phyloP scores from a whole-genome alignment of 176 grass and related monocot species.

The Aegilops sharonensis region DNA sequence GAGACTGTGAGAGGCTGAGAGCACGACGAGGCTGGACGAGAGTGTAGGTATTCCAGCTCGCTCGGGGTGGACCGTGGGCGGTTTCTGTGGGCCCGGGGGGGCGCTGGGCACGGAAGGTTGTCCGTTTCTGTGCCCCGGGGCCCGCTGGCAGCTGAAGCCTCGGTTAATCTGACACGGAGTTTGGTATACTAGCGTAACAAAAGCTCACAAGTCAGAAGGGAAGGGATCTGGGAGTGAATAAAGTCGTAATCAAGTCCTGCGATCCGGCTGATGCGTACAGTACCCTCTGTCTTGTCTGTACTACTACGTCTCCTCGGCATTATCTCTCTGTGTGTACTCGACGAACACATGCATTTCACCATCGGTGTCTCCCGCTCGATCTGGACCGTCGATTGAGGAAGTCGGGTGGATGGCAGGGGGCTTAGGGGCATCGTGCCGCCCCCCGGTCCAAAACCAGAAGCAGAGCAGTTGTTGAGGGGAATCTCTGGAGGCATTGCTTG shows the following conservation, averaged over 20 bases:
- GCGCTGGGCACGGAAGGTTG: constrained; percentile 38
- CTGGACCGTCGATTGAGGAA: neutral
- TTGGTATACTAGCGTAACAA: neutral
- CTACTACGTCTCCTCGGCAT: neutral
- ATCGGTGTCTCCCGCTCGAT: neutral
- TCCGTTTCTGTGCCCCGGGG: constrained; percentile 34
- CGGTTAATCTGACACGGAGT: constrained; percentile 15
- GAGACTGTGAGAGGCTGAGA: neutral
- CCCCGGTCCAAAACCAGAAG: neutral
- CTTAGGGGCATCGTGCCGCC: too few species aligned
- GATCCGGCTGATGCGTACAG: neutral
- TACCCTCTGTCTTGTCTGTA: neutral
- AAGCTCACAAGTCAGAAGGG: neutral
- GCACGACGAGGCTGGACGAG: neutral
- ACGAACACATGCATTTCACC: neutral
- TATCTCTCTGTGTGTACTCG: neutral
- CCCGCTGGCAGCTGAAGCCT: neutral
- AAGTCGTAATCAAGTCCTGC: neutral
- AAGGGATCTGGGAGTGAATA: constrained; percentile 9
- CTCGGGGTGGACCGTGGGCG: neutral
- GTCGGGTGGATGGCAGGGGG: neutral
- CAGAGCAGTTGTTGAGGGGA: neutral
- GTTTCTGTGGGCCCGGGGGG: constrained; percentile 25
- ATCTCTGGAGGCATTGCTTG: neutral
- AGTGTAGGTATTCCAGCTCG: neutral